Base-by-base conservation (phyloP, 352 stramenopile species). In the Globisporangium uncinulatum region DNA sequence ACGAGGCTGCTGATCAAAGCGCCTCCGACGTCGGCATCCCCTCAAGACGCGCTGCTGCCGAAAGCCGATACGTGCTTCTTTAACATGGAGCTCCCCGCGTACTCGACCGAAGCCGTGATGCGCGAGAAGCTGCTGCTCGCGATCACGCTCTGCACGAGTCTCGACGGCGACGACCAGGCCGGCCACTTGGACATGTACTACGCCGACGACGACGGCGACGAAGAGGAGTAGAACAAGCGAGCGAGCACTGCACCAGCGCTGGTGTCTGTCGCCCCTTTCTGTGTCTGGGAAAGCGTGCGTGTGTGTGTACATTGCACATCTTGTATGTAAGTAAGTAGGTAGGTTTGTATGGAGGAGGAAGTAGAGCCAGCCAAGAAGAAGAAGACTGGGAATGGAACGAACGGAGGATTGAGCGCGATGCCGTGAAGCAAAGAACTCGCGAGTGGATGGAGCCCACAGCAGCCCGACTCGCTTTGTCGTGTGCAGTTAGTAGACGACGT, bases 1-100 rank as follows among this genome's bases (percentile, higher is more conserved):
- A 89, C 83, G 14, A 70, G 83, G 4, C 47, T 93, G 42, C 64
- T 91, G 20, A 80, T 93, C 53, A 93, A 93, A 61, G 65, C 76
- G 29, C 76, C 80, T 4, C 63, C 73, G 6, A 59, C 69, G 49
- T 70, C 67, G 15, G 51, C 60, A 0, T 41, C 53, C 15, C 61
- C 67, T 43, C 79, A 89, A 54, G 80, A 93, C 54, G 58, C 54
- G 15, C 56, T 89, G 47, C 59, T 93, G 20, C 83, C 83, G 41
- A 91, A 88, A 57, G 79, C 83, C 1, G 83, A 93, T 46, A 93
- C 83, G 32, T 93, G 83, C 44, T 93, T 93, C 45, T 93, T 93
- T 67, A 93, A 93, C 51, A 81, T 93, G 51, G 81, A 92, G 61
- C 62, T 93, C 1, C 83, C 83, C 8, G 77, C 79, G 42, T 93